Base-by-base conservation (phyloP, 2,329 filamentous ascomycete species). In the Gaeumannomyces sp. region DNA sequence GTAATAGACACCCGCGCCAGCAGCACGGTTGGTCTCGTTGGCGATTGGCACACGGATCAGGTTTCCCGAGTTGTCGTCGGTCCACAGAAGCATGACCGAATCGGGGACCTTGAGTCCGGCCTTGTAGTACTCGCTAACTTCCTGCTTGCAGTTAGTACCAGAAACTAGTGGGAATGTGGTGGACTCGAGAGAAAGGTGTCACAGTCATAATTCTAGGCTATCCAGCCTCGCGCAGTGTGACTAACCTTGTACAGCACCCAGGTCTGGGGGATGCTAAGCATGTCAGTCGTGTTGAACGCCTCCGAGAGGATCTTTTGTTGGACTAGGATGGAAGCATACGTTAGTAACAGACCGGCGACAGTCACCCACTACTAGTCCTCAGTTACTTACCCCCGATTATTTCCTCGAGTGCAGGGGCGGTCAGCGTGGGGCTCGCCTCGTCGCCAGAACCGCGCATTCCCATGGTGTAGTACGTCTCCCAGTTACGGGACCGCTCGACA, bases 1-100 rank as follows among this genome's bases (percentile, higher is more conserved):
- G 67, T 86, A 86, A 69, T 86, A 86, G 10, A 87, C 81, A 35
- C 86, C 85, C 29, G 85, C 83, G 29, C 85, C 84, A 13, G 84
- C 85, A 4, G 76, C 74, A 38, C 86, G 74, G 22, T 75, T 75
- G 10, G 78, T 81, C 72, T 89, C 86, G 56, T 83, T 79, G 0
- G 73, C 78, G 25, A 83, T 75, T 0, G 86, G 86, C 5, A 88
- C 78, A 60, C 85, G 78, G 8, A 83, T 79, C 58, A 87, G 80
- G 71, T 87, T 86, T 1, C 85, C 85, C 73, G 80, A 84, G 71
- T 88, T 89, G 71, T 89, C 86, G 68, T 89, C 86, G 0, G 84
- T 81, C 81, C 85, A 89, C 3, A 89, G 75, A 4, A 89, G 76
- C 0, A 83, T 88, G 45, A 89, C 81, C 69, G 87, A 81, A 35